Conservation (phyloP, 164 flowering plant genomes). For the Cinnamomum chago region DNA sequence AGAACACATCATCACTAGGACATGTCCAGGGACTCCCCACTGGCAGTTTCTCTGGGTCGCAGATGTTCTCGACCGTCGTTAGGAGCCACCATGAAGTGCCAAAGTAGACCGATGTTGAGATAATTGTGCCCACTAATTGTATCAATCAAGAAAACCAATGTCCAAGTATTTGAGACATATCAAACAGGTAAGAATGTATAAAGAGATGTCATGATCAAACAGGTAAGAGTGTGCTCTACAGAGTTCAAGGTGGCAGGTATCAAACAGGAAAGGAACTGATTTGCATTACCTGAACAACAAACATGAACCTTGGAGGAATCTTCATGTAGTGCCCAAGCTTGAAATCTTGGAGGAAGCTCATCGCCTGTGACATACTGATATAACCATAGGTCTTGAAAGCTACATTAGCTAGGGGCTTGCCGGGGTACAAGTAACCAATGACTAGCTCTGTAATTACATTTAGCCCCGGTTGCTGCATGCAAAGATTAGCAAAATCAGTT, state of each 20-base stretch:
- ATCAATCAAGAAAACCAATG: too few species aligned
- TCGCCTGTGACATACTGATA: constrained; percentile 47
- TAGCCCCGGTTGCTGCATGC: too few species aligned
- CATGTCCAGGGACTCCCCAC: constrained; percentile 32
- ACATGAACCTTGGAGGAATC: constrained; percentile 68
- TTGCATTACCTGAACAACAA: constrained; percentile 48
- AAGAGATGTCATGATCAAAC: background rate
- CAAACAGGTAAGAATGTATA: background rate
- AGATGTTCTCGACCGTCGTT: constrained; percentile 17
- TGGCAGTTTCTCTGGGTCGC: constrained; percentile 15
- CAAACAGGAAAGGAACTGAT: background rate
- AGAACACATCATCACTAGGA: constrained; percentile 25
- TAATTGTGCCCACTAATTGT: too few species aligned
- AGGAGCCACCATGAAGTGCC: constrained; percentile 29
- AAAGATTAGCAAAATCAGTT: too few species aligned
- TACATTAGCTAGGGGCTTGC: constrained; percentile 56
- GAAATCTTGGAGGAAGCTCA: constrained; percentile 50
- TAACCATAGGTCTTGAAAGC: constrained; percentile 59
- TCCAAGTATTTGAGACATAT: background rate
- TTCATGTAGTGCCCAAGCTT: constrained; percentile 24
- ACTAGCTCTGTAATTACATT: constrained; percentile 57
- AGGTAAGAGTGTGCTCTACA: background rate
- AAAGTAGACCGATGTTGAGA: too few species aligned
- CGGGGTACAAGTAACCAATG: constrained; percentile 56
- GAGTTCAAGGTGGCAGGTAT: too few species aligned